Base-by-base conservation (phyloP, 768 basidiomycete genomes). In the button mushroom (Agaricus bisporus) region DNA sequence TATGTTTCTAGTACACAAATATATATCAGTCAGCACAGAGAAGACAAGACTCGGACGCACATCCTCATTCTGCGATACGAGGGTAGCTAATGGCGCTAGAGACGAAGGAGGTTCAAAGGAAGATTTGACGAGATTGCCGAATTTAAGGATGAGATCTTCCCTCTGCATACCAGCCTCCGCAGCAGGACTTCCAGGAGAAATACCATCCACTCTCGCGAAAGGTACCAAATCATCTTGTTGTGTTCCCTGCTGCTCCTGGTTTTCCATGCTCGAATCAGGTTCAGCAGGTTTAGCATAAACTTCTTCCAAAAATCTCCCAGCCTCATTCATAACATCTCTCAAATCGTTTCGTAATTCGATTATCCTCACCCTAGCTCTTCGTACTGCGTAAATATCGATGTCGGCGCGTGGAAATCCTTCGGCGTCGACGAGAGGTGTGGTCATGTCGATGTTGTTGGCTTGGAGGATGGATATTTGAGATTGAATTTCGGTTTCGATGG, bases 351-450 rank as follows among this genome's bases (percentile, higher is more conserved):
- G 75, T 46, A 94, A 71, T 64, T 89, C 81, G 48, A 88, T 83
- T n/a, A 95, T 81, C 47, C 87, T 76, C 28, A 85, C 78, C 49
- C 92, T 78, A 11, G 91, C 89, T 45, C 72, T 71, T 20, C 91
- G 76, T 17, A 95, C 85, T 10, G 86, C 83, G 63, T 82, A 90
- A 15, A 95, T 75, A 59, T 95, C 90, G 57, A 98, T 79, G 68
- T 95, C 88, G 12, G 81, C 82, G 12, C 92, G 79, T 1, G 95
- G 95, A 67, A 91, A 98, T 6, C 95, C 95, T 49, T 97, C 89
- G 0, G 73, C 58, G 64, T 97, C 93, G 44, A 97, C 80, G 32
- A 98, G 80, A 0, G 90, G 83, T 0, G 87, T 80, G 22, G 80
- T 69, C 73, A 92, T 80, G 2, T 78, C 83, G 29, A 78, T 78